Percentiles rank a stretch among this genome's conserved stretches.
phyloP scores from a whole-genome alignment of 2,329 filamentous ascomycete species.

The Neurospora crassa region DNA sequence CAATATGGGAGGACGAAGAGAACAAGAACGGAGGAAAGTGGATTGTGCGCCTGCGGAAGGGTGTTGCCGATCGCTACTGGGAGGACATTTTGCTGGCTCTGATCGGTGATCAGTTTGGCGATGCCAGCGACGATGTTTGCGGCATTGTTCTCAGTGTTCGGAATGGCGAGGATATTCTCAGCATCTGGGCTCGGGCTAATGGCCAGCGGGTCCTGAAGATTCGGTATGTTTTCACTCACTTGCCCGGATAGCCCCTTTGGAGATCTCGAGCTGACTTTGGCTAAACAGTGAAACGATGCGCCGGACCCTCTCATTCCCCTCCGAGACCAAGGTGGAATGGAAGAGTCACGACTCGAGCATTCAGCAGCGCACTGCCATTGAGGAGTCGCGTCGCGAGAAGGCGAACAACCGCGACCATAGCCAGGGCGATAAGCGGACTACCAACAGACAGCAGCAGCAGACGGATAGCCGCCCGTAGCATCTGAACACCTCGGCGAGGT shows the following conservation, averaged over 20 bases:
- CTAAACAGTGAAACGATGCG: slow-evolving; percentile 84
- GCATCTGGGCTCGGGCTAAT: slow-evolving; percentile 93
- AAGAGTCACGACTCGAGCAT: slow-evolving; percentile 96
- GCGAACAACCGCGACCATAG: slow-evolving; percentile 35
- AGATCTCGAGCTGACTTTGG: not conserved
- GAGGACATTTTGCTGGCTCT: slow-evolving; percentile 87
- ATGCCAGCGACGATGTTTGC: slow-evolving; percentile 89
- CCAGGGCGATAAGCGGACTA: slow-evolving; percentile 21
- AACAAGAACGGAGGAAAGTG: slow-evolving; percentile 96
- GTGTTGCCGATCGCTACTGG: slow-evolving; percentile 93
- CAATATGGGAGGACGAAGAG: slow-evolving; percentile 97
- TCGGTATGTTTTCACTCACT: slow-evolving; percentile 48
- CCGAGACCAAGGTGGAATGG: slow-evolving; percentile 86
- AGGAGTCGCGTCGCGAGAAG: slow-evolving; percentile 87
- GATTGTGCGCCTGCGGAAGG: slow-evolving; percentile 95
- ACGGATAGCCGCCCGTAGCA: slow-evolving; percentile 11
- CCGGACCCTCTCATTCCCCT: slow-evolving; percentile 73
- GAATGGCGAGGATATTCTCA: slow-evolving; percentile 93
- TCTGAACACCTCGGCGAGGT: not conserved
- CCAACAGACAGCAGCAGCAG: slow-evolving; percentile 24
- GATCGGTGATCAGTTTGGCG: slow-evolving; percentile 87
- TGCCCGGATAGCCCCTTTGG: not conserved
- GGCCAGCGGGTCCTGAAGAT: slow-evolving; percentile 94
- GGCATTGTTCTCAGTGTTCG: slow-evolving; percentile 89
- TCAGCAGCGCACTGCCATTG: slow-evolving; percentile 79